Percentiles rank a stretch among this genome's conserved stretches.
phyloP scores from a whole-genome alignment of 2,329 filamentous ascomycete genomes.

The Hymenoscyphus albidus region DNA sequence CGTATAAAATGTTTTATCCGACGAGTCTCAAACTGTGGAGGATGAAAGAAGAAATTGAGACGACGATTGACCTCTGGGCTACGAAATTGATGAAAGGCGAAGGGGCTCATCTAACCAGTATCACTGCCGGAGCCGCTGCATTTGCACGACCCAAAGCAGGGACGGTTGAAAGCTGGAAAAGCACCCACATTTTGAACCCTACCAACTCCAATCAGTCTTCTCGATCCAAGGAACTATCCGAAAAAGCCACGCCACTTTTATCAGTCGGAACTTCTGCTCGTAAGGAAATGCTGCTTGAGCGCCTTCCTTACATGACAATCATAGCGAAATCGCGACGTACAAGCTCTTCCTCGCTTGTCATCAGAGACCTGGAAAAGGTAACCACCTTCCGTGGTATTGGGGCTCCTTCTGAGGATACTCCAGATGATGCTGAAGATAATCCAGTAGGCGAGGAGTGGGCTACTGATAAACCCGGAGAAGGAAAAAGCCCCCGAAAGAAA shows the following conservation, averaged over 20 bases:
- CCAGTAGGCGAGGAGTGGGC: conserved; percentile 50
- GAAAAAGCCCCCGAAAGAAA: conserved; percentile 48
- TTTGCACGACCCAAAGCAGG: conserved; percentile 44
- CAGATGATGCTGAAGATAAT: conserved; percentile 46
- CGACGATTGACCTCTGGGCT: conserved; percentile 66
- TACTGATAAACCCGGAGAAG: conserved; percentile 57
- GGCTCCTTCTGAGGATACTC: conserved; percentile 40
- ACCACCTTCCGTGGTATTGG: conserved; percentile 36
- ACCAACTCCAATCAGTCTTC: conserved; percentile 3
- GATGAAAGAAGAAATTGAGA: conserved; percentile 75
- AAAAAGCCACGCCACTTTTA: conserved; percentile 41
- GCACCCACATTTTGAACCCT: conserved; percentile 8
- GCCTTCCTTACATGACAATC: conserved; percentile 77
- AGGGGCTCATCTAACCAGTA: conserved; percentile 33
- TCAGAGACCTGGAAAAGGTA: conserved; percentile 39
- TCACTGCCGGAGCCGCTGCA: conserved; percentile 46
- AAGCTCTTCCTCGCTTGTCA: conserved; percentile 30
- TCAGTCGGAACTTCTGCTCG: conserved; percentile 61
- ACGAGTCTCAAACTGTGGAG: conserved; percentile 80
- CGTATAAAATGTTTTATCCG: conserved; percentile 90
- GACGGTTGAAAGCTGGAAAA: conserved; percentile 36
- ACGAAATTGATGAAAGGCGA: conserved; percentile 57
- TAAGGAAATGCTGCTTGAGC: conserved; percentile 74
- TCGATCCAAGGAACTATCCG: conserved; percentile 25
- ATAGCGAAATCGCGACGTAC: conserved; percentile 45